These are phyloP conservation scores for Fusarium sp. DNA, from an alignment of 2,329 filamentous ascomycete genomes.

Conservation along the genomic window DNA sequence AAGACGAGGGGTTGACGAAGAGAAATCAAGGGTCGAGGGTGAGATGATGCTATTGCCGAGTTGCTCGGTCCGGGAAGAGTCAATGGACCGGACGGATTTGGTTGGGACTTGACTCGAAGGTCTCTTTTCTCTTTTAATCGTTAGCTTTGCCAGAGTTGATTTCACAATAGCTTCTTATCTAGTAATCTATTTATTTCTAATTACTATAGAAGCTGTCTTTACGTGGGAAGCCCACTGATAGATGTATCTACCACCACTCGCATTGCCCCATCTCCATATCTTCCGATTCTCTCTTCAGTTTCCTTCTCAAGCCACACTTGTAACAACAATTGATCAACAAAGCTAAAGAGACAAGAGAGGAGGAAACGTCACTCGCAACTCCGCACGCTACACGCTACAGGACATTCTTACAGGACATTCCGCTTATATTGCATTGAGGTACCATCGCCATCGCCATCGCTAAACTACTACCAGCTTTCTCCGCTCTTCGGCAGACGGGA, in stretches of 20 bases:
- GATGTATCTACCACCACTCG: neutral
- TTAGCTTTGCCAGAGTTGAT: neutral
- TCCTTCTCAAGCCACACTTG: neutral
- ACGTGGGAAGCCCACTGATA: neutral
- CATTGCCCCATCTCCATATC: neutral
- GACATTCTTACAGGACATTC: conserved; percentile 24
- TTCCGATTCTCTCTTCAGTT: neutral
- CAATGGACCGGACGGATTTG: neutral
- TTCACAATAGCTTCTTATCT: conserved; percentile 6
- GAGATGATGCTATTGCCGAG: conserved; percentile 18
- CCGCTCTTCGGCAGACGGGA: conserved; percentile 37
- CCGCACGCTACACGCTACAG: conserved; percentile 22
- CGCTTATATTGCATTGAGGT: conserved; percentile 17
- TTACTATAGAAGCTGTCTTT: neutral
- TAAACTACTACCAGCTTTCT: conserved; percentile 15
- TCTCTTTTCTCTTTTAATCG: neutral
- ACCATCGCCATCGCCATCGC: conserved; percentile 7
- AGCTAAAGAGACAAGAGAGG: neutral
- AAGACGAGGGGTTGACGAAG: conserved; percentile 9
- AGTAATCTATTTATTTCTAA: neutral
- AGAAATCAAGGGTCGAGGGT: neutral
- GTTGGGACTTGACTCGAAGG: neutral
- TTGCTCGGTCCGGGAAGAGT: conserved; percentile 26
- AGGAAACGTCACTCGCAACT: conserved; percentile 18
- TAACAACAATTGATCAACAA: conserved; percentile 3